Conservation (phyloP, 2,329 filamentous ascomycete species). For the Trichoderma polysporum region DNA sequence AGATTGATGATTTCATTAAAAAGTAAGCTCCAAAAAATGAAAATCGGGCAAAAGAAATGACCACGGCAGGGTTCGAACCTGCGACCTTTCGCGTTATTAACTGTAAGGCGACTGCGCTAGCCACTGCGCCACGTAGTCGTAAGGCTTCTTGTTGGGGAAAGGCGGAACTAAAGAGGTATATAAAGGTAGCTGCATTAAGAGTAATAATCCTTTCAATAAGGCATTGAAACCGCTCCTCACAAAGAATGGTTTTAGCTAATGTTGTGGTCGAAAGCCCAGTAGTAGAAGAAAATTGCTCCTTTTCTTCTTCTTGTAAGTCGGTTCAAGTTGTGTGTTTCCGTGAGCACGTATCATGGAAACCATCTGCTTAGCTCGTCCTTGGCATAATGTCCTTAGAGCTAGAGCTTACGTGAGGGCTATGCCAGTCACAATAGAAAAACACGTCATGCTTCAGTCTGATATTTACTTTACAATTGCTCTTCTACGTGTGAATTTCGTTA, state of each 20-base stretch:
- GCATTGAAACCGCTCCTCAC: background rate
- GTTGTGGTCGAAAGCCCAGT: background rate
- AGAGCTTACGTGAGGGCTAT: background rate
- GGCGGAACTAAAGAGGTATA: background rate
- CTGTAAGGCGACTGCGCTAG: slow-evolving; percentile 43
- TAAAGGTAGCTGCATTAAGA: background rate
- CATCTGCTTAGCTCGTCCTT: background rate
- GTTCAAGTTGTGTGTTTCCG: background rate
- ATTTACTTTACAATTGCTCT: background rate
- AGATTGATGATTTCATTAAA: too few species aligned
- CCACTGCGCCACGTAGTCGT: slow-evolving; percentile 39
- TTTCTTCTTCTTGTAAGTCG: background rate
- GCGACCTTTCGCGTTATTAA: slow-evolving; percentile 39
- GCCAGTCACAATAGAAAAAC: background rate
- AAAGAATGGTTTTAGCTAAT: background rate
- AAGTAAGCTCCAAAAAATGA: slow-evolving; percentile 7
- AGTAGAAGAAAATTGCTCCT: background rate
- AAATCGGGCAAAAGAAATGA: slow-evolving; percentile 27
- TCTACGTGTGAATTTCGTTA: background rate
- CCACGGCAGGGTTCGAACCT: slow-evolving; percentile 47
- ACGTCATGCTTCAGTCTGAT: background rate
- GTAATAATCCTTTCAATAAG: background rate
- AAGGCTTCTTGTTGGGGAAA: background rate
- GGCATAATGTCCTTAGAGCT: background rate
- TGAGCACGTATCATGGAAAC: background rate